Evolutionary conservation across 495 filamentous ascomycete species (phyloP).

Genomic region (Xylaria castorea): DNA sequence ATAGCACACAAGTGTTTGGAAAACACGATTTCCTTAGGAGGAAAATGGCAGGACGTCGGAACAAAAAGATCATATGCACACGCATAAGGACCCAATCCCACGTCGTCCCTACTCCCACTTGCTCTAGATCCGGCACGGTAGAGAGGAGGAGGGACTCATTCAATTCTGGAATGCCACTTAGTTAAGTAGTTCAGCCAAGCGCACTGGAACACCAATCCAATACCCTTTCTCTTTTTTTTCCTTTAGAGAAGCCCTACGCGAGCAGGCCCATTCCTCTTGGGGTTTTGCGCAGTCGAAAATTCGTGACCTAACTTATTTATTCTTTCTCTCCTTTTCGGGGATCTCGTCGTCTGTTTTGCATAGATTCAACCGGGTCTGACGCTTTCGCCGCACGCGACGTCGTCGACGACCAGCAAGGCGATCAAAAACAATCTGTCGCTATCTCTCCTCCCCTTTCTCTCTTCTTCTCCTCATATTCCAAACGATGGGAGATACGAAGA

Average conservation of each 20-base stretch:
- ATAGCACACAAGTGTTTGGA: constrained; percentile 2
- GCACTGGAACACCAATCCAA: background rate
- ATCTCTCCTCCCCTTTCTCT: too few relatives aligned
- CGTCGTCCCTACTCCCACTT: background rate
- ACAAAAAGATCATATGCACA: constrained; percentile 1
- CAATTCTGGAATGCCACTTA: background rate
- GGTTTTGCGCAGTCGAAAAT: background rate
- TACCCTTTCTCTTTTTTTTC: background rate
- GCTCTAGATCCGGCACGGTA: background rate
- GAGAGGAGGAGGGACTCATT: background rate
- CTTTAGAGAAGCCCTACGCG: too few relatives aligned
- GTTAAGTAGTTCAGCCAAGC: background rate
- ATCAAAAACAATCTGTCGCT: too few relatives aligned
- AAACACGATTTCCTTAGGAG: background rate
- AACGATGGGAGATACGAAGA: background rate
- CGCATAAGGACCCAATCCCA: background rate
- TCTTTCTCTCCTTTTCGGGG: background rate
- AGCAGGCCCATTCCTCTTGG: background rate
- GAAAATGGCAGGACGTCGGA: background rate
- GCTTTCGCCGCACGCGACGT: background rate
- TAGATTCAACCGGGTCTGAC: background rate
- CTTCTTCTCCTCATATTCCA: background rate
- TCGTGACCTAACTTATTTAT: background rate
- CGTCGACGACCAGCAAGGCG: background rate
- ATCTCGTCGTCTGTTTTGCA: background rate